Evolutionary conservation across 1,284 basidiomycete species (phyloP), one percentile per base, ranked within the genome.

Genomic region (Tylopilus sp.): DNA sequence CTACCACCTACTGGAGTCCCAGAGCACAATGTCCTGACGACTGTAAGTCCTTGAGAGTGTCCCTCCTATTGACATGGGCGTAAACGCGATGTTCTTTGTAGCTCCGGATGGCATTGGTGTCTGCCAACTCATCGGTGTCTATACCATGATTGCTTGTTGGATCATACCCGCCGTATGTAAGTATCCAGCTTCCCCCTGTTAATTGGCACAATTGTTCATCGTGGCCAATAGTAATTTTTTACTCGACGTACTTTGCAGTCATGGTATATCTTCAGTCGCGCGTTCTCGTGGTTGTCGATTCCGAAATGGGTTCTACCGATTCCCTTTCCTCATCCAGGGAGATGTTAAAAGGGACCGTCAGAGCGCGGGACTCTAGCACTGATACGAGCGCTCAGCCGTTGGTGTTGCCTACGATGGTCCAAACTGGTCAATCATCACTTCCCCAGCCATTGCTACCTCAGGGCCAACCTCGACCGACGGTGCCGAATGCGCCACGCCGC

Each of bases 131-230:
- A 66, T 82, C 36, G 73, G 75, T 50, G 54, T 75, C 10, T 81
- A 73, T 56, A 76, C 82, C 18, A 54, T 80, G 36, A 60, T 80
- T 2, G 72, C 72, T 18, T 77, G 72, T 55, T 85, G 83, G 83
- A 59, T 81, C 26, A 68, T 76, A 43, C 81, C 82, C 11, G 61
- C 64, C 2, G 63, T 82, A 36, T 67, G 82, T 84, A 57, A 56
- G 79, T 66, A 12, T 26, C 9, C 4, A 12, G 31, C 7, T 14
- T 4, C n/a, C 21, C 26, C 26, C 18, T 50, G 5, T 29, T 30
- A 5, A 45, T 28, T 6, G 2, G 11, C 35, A 4, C 39, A 20
- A n/a, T 54, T 38, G 47, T 30, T 46, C 24, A 43, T 44, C 4
- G 37, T 45, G 20, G 26, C 34, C 12, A 12, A 39, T 37, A 79